A percentile compares a stretch with the other conserved stretches of the same genome.
Conservation (phyloP, 306 rosid genomes). For the Abrus precatorius region DNA sequence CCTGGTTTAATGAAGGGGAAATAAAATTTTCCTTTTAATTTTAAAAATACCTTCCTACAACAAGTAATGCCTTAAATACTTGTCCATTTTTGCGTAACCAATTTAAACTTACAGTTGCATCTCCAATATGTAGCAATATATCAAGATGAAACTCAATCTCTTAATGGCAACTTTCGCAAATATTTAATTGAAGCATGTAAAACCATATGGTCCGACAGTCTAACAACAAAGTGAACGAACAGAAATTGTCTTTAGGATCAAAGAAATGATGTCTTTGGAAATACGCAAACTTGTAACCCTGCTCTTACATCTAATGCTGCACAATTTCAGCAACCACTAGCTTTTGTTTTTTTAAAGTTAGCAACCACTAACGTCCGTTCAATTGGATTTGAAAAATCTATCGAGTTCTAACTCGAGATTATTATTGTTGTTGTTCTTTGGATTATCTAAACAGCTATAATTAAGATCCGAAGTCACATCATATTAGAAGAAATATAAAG, state of each 20-base stretch:
- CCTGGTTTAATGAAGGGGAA: neutral
- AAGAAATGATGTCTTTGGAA: conserved; percentile 24
- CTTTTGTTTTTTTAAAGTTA: neutral
- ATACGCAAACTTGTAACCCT: conserved; percentile 39
- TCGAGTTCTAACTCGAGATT: neutral
- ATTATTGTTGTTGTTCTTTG: neutral
- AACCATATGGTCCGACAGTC: neutral
- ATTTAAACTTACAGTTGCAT: no score
- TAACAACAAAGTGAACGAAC: neutral
- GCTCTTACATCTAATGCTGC: neutral
- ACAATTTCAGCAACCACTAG: conserved; percentile 33
- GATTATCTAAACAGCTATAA: neutral
- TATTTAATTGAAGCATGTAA: neutral
- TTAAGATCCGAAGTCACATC: neutral
- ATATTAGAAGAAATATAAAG: neutral
- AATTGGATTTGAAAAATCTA: neutral
- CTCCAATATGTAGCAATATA: neutral
- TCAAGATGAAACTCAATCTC: neutral
- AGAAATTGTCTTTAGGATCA: neutral
- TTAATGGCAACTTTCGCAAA: neutral
- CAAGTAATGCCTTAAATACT: neutral
- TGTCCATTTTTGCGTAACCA: neutral
- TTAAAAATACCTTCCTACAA: neutral
- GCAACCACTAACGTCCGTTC: conserved; percentile 3
- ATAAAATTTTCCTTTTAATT: neutral